These are phyloP conservation scores for Rugosomyces carneus DNA, from an alignment of 1,284 basidiomycete genomes.

Conservation along the genomic window DNA sequence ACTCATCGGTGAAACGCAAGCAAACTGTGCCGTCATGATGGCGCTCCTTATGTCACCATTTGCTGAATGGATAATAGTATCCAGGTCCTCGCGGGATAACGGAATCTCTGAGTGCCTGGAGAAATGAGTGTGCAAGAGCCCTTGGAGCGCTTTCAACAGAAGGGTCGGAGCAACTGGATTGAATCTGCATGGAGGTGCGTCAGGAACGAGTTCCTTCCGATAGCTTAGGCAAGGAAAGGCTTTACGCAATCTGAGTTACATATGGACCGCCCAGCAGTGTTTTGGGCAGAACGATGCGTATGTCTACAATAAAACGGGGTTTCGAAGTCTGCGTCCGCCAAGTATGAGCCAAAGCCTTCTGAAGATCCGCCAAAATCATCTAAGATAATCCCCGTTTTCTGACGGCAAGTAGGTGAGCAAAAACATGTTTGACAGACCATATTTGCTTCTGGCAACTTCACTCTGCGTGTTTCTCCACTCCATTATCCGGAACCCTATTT, in stretches of 20 bases:
- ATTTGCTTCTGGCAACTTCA: slow-evolving; percentile 26
- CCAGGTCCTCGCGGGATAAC: slow-evolving; percentile 61
- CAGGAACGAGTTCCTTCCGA: background rate
- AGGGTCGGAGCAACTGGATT: slow-evolving; percentile 88
- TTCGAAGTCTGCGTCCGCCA: slow-evolving; percentile 41
- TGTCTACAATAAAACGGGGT: slow-evolving; percentile 60
- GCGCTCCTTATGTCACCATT: slow-evolving; percentile 92
- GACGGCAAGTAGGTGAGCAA: background rate
- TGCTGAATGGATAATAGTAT: slow-evolving; percentile 71
- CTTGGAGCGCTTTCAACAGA: slow-evolving; percentile 73
- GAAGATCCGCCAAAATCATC: slow-evolving; percentile 3
- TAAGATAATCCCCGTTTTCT: background rate
- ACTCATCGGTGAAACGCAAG: slow-evolving; percentile 41
- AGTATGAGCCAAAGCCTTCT: background rate
- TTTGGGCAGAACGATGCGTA: slow-evolving; percentile 61
- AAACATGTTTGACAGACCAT: slow-evolving; percentile 13
- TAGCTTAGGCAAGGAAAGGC: background rate
- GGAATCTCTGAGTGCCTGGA: slow-evolving; percentile 22
- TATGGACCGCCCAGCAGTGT: slow-evolving; percentile 56
- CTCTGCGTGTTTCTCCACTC: slow-evolving; percentile 78
- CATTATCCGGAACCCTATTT: slow-evolving; percentile 75
- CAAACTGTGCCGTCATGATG: slow-evolving; percentile 88
- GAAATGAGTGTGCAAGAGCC: slow-evolving; percentile 51
- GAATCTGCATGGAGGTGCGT: slow-evolving; percentile 49
- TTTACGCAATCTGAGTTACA: slow-evolving; percentile 71